Evolutionary conservation across 352 stramenopile species (phyloP), one percentile per base, ranked within the genome.

Genomic region (Phytophthora uliginosa): DNA sequence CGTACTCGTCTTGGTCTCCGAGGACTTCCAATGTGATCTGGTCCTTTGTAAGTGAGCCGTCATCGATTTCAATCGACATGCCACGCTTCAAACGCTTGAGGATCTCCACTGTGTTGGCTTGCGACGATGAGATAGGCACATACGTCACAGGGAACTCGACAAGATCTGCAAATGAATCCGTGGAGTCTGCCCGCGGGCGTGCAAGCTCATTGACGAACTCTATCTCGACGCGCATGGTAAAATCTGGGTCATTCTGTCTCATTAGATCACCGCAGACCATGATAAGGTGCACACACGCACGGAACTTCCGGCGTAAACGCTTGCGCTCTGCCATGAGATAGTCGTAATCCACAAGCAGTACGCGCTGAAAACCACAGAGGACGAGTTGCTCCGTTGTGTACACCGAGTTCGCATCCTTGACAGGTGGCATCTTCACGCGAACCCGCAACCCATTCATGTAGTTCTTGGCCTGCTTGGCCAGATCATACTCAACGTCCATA

Each of bases 1-100:
- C 40, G 54, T 93, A 93, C 57, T 76, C 67, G 26, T 87, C 65
- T 66, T 93, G 87, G 3, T 68, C 79, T 31, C 87, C 87, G 3
- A 95, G 79, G 47, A 95, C 85, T 36, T 95, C 77, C 20, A 95
- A 68, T n/a, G 81, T 90, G 63, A 95, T 89, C 58, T 91, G 87
- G 62, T 95, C 87, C 51, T 89, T 91, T 5, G 87, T 95, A 22
- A 95, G 79, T 26, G 85, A 95, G 0, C 84, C 84, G 63, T 95
- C 87, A 66, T 95, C 87, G 40, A 95, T 85, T 26, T 95, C 84
- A 36, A 95, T 80, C 15, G 83, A 63, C 76, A 86, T 89, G 5
- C 87, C 87, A 40, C 34, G 72, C 34, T 81, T 81, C 9, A 91
- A 70, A 13, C 81, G 74, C 57, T 81, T 76, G 4, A 94, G 73